Evolutionary conservation across 2,329 filamentous ascomycete genomes (phyloP).

Genomic region (Colletotrichum sansevieriae): DNA sequence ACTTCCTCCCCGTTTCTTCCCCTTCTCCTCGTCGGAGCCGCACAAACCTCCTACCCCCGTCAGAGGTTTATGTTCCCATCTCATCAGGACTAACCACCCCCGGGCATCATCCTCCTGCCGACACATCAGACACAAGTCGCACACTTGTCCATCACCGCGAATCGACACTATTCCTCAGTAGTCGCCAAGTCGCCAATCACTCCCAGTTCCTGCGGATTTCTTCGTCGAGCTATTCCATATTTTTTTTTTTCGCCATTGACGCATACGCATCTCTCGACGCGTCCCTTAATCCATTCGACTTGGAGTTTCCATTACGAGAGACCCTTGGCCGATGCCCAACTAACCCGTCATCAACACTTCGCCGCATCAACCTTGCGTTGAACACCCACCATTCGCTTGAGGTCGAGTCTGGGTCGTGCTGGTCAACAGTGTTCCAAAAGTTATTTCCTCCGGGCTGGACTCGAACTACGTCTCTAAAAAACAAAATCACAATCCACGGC

Average conservation of each 20-base stretch:
- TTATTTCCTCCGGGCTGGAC: conserved; percentile 59
- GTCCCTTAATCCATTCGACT: conserved; percentile 57
- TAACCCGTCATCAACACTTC: conserved; percentile 47
- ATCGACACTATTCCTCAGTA: conserved; percentile 28
- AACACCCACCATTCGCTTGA: conserved; percentile 59
- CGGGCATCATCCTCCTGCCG: conserved; percentile 44
- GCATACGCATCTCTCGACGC: conserved; percentile 55
- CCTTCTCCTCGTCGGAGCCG: conserved; percentile 47
- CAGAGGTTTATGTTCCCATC: conserved; percentile 30
- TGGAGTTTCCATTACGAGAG: conserved; percentile 48
- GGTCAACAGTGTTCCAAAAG: conserved; percentile 44
- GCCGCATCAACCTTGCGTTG: conserved; percentile 52
- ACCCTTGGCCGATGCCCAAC: conserved; percentile 22
- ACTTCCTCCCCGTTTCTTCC: conserved; percentile 46
- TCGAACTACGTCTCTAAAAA: conserved; percentile 49
- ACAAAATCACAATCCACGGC: conserved; percentile 36
- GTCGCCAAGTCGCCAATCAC: background rate
- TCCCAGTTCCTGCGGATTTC: conserved; percentile 46
- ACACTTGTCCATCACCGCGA: conserved; percentile 44
- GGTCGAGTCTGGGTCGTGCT: conserved; percentile 56
- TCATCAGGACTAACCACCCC: conserved; percentile 46
- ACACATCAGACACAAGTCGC: conserved; percentile 49
- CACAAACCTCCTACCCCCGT: conserved; percentile 42
- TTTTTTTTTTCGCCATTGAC: conserved; percentile 44
- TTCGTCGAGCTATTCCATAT: conserved; percentile 44